phyloP scores from a whole-genome alignment of 108 stramenopile genomes.

The Cyclotella cryptica region DNA sequence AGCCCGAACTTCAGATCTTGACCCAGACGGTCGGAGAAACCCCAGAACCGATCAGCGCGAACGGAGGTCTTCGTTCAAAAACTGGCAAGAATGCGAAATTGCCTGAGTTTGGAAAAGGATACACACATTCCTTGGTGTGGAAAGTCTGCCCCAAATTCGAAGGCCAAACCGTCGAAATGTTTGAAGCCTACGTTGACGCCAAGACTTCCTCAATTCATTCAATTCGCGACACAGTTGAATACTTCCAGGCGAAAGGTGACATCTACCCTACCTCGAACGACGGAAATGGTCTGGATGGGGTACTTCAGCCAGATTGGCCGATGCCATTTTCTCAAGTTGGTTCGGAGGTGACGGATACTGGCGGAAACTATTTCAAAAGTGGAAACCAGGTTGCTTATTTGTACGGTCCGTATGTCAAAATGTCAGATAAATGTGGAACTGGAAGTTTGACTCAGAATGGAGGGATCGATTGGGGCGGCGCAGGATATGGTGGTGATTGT shows the following conservation, averaged over 20 bases:
- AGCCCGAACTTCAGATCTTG: conserved; percentile 23
- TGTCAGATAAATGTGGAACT: conserved; percentile 19
- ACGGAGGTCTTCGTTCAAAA: neutral
- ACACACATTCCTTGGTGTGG: conserved; percentile 22
- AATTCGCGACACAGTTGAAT: conserved; percentile 27
- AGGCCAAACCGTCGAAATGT: conserved; percentile 20
- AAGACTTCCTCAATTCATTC: conserved; percentile 10
- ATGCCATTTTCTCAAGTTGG: conserved; percentile 36
- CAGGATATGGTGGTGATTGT: neutral
- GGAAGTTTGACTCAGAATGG: neutral
- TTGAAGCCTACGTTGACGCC: conserved; percentile 29
- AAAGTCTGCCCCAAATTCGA: conserved; percentile 29
- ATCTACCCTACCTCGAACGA: conserved; percentile 32
- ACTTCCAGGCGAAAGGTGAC: conserved; percentile 24
- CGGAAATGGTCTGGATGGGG: conserved; percentile 15
- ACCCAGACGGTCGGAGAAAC: conserved; percentile 9
- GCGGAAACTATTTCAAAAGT: conserved; percentile 18
- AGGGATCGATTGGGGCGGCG: conserved; percentile 26
- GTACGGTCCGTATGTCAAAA: conserved; percentile 18
- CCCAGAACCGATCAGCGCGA: neutral
- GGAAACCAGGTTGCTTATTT: conserved; percentile 14
- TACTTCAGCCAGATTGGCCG: conserved; percentile 32
- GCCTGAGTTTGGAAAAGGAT: conserved; percentile 10
- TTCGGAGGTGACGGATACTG: conserved; percentile 3
- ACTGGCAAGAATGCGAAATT: neutral